Percentiles rank a stretch among this genome's conserved stretches.
These are phyloP conservation scores for Flammula alnicola DNA, from an alignment of 1,284 basidiomycete genomes.

Conservation along the genomic window DNA sequence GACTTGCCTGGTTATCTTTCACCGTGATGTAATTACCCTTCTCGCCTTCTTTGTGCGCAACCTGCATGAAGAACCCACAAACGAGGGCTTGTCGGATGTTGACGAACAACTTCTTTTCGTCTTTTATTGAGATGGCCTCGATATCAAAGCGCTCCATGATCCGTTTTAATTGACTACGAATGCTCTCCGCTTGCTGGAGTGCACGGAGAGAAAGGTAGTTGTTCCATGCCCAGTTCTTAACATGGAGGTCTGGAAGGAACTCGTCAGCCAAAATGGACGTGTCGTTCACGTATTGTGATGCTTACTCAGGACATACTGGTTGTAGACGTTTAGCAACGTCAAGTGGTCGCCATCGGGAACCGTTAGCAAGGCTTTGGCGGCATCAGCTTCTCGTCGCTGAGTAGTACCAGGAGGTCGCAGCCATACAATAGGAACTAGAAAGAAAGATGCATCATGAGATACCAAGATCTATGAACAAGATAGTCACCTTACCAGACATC, in stretches of 20 bases:
- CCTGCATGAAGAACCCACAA: conserved; percentile 98
- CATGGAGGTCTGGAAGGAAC: conserved; percentile 61
- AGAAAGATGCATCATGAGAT: not conserved
- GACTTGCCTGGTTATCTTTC: conserved; percentile 87
- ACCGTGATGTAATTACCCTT: conserved; percentile 87
- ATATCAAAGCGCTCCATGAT: conserved; percentile 94
- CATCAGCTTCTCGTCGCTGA: conserved; percentile 88
- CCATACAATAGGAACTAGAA: conserved; percentile 90
- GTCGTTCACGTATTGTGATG: conserved; percentile 13
- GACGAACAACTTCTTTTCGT: conserved; percentile 80
- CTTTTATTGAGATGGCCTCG: conserved; percentile 77
- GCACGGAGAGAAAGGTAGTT: conserved; percentile 90
- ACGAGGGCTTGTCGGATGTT: conserved; percentile 88
- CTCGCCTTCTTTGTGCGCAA: conserved; percentile 95
- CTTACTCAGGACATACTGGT: conserved; percentile 87
- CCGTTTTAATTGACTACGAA: conserved; percentile 89
- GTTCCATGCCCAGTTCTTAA: conserved; percentile 94
- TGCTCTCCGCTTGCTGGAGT: conserved; percentile 92
- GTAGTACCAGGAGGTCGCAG: conserved; percentile 78
- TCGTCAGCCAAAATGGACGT: not conserved
- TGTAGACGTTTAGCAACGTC: conserved; percentile 95
- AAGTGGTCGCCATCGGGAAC: conserved; percentile 97
- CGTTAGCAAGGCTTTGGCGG: conserved; percentile 87
- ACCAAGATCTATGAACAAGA: not conserved
- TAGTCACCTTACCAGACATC: conserved; percentile 74